Percentiles rank a stretch among this genome's conserved stretches.
phyloP scores from a whole-genome alignment of 805 yeast genomes.

The Candida koratica region DNA sequence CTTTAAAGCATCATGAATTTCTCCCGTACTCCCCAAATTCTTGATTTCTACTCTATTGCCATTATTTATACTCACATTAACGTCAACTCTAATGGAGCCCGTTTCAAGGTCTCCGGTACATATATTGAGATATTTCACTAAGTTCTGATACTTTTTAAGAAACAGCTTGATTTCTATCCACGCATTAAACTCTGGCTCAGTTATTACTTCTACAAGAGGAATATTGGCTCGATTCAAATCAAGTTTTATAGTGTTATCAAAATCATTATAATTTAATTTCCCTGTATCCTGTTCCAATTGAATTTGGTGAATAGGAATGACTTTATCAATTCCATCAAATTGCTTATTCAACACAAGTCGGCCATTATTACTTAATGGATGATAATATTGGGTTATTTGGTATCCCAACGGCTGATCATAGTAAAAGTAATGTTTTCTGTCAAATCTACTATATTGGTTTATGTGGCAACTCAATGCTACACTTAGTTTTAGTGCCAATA shows the following conservation, averaged over 20 bases:
- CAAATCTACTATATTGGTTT: slow-evolving; percentile 61
- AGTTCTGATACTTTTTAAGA: slow-evolving; percentile 71
- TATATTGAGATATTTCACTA: slow-evolving; percentile 63
- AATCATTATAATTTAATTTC: slow-evolving; percentile 54
- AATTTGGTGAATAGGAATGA: slow-evolving; percentile 67
- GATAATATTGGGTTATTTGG: slow-evolving; percentile 87
- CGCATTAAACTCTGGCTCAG: slow-evolving; percentile 76
- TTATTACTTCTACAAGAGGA: slow-evolving; percentile 87
- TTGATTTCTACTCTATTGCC: slow-evolving; percentile 82
- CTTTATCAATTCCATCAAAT: slow-evolving; percentile 53
- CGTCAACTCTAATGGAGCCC: slow-evolving; percentile 95
- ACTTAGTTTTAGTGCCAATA: slow-evolving; percentile 70
- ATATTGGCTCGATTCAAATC: slow-evolving; percentile 84
- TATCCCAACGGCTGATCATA: slow-evolving; percentile 96
- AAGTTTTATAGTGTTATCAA: slow-evolving; percentile 42
- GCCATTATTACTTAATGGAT: slow-evolving; percentile 76
- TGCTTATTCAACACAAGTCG: slow-evolving; percentile 42
- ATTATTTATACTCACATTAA: slow-evolving; percentile 75
- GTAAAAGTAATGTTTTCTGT: slow-evolving; percentile 92
- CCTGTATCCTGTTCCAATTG: slow-evolving; percentile 97
- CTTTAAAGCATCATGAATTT: slow-evolving; percentile 70
- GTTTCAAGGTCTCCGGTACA: slow-evolving; percentile 90
- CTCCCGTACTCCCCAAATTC: slow-evolving; percentile 79
- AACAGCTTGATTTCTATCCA: slow-evolving; percentile 71
- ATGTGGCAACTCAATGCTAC: slow-evolving; percentile 61